Percentiles rank a stretch among this genome's conserved stretches.
These are phyloP conservation scores for Trichoderma breve DNA, from an alignment of 2,329 filamentous ascomycete genomes.

Conservation along the genomic window DNA sequence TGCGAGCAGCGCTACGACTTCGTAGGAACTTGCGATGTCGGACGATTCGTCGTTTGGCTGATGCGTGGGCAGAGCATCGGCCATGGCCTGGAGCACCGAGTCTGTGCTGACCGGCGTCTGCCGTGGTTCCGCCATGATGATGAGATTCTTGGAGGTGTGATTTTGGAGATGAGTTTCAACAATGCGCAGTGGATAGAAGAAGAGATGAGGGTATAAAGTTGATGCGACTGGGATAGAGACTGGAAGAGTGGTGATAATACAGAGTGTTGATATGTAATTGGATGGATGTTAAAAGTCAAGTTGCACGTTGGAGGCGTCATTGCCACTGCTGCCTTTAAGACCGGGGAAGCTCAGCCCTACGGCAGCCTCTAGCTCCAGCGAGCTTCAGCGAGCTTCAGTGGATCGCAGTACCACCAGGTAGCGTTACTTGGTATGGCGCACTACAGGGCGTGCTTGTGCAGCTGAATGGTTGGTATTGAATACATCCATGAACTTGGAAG, in stretches of 20 bases:
- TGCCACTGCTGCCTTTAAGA: slow-evolving; percentile 4
- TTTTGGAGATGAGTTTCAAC: background rate
- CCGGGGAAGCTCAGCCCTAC: background rate
- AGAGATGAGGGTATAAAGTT: background rate
- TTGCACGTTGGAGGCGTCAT: slow-evolving; percentile 7
- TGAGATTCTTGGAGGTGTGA: background rate
- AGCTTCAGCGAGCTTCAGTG: background rate
- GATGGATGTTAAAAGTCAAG: background rate
- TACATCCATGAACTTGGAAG: background rate
- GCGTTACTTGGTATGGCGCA: background rate
- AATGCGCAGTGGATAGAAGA: background rate
- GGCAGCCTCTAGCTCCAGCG: background rate
- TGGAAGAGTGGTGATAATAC: background rate
- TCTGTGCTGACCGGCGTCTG: slow-evolving; percentile 27
- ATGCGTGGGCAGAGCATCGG: slow-evolving; percentile 58
- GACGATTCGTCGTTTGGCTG: slow-evolving; percentile 52
- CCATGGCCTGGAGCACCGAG: slow-evolving; percentile 55
- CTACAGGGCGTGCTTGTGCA: background rate
- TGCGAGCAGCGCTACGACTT: slow-evolving; percentile 78
- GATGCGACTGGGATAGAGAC: background rate
- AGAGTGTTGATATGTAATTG: background rate
- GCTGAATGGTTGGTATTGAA: background rate
- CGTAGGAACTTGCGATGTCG: slow-evolving; percentile 68
- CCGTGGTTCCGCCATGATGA: background rate
- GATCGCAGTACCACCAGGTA: background rate